A percentile compares a stretch with the other conserved stretches of the same genome.
Conservation (phyloP, 805 yeast species). For the Ogataea parapolymorpha region DNA sequence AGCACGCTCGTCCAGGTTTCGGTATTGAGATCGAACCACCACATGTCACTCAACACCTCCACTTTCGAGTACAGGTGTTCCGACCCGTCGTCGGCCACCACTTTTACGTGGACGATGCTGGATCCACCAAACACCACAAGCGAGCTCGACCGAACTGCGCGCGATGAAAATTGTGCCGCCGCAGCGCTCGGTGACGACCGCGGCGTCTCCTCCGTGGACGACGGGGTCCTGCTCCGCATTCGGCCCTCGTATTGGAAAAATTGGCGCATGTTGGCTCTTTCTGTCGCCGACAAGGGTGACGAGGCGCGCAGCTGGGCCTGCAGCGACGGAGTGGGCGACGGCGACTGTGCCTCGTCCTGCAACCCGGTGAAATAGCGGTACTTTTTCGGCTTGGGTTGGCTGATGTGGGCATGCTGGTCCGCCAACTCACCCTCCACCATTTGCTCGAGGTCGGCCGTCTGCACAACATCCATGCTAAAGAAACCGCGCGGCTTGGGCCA, state of each 20-base stretch:
- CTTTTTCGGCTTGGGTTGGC: background rate
- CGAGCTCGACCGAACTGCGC: constrained; percentile 17
- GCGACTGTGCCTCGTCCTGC: background rate
- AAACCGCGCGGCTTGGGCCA: constrained; percentile 35
- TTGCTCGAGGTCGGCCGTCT: constrained; percentile 9
- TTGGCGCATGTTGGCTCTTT: background rate
- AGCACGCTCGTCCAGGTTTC: constrained; percentile 39
- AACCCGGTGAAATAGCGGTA: background rate
- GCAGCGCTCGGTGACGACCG: constrained; percentile 15
- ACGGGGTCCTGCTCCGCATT: background rate
- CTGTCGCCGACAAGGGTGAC: background rate
- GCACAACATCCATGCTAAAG: constrained; percentile 23
- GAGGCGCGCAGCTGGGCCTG: background rate
- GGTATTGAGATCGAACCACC: constrained; percentile 46
- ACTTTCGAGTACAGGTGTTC: constrained; percentile 17
- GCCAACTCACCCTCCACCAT: background rate
- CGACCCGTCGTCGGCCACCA: constrained; percentile 18
- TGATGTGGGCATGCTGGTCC: background rate
- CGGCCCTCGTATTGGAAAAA: background rate
- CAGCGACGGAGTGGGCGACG: background rate
- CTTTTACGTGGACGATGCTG: constrained; percentile 23
- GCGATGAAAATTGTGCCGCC: constrained; percentile 3
- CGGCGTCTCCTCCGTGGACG: constrained; percentile 4
- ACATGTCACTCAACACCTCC: constrained; percentile 43
- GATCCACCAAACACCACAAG: constrained; percentile 35